Percentiles rank a stretch among this genome's conserved stretches.
phyloP scores from a whole-genome alignment of 805 yeast genomes.

The Candida oleophila region DNA sequence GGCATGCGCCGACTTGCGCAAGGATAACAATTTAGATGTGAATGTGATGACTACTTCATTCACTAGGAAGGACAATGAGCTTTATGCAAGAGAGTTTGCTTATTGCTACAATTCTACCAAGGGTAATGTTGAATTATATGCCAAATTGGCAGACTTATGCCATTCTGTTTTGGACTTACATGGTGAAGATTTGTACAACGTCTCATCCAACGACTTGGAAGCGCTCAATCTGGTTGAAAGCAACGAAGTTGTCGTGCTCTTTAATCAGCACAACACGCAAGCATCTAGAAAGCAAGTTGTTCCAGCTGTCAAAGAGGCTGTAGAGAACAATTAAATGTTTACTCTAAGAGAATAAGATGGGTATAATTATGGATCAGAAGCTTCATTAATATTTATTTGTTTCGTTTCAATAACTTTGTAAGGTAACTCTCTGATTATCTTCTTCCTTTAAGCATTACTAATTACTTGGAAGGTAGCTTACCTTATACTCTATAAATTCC shows the following conservation, averaged over 20 bases:
- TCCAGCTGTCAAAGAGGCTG: constrained; percentile 48
- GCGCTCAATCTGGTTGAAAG: not conserved
- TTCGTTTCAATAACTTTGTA: too few relatives aligned
- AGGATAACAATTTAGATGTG: constrained; percentile 23
- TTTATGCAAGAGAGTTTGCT: constrained; percentile 35
- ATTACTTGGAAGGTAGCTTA: constrained; percentile 22
- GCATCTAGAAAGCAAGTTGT: constrained; percentile 89
- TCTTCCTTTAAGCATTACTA: too few relatives aligned
- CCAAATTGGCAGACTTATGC: constrained; percentile 19
- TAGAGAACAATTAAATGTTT: constrained; percentile 20
- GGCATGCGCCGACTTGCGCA: constrained; percentile 19
- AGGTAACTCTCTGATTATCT: too few relatives aligned
- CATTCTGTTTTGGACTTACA: constrained; percentile 22
- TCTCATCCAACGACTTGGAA: constrained; percentile 9
- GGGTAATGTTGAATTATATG: constrained; percentile 10
- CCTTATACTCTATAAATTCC: constrained; percentile 12
- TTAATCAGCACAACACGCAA: constrained; percentile 48
- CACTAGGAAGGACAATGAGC: constrained; percentile 28
- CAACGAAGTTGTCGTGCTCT: constrained; percentile 23
- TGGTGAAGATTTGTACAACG: constrained; percentile 20
- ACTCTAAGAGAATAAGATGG: too few relatives aligned
- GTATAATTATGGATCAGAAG: too few relatives aligned
- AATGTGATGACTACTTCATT: constrained; percentile 39
- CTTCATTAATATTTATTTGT: not conserved
- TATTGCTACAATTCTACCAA: constrained; percentile 18